Conservation (phyloP, 2,329 filamentous ascomycete species). For the Hypoxylon sp. region DNA sequence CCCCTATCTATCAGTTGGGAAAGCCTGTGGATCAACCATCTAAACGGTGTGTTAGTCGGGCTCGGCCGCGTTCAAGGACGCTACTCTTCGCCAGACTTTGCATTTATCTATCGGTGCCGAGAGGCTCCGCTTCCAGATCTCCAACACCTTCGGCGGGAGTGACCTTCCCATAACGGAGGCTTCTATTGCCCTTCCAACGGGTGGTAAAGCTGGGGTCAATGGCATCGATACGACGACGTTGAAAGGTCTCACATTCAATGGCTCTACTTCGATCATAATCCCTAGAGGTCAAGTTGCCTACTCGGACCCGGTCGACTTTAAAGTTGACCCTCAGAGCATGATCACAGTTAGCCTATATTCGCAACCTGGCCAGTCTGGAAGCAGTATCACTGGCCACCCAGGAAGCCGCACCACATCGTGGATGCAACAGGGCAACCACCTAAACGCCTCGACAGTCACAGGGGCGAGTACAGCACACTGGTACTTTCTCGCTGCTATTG, state of each 20-base stretch:
- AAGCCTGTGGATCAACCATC: background rate
- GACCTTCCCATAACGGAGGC: conserved; percentile 71
- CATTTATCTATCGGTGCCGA: conserved; percentile 69
- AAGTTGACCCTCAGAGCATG: conserved; percentile 63
- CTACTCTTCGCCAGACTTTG: conserved; percentile 75
- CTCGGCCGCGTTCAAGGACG: conserved; percentile 68
- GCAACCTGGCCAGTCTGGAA: conserved; percentile 66
- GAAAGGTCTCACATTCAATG: conserved; percentile 70
- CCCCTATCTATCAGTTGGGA: background rate
- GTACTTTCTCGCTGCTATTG: conserved; percentile 73
- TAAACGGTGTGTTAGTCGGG: conserved; percentile 49
- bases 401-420: conserved; percentile 74
- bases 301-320: conserved; percentile 71
- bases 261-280: conserved; percentile 63
- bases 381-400: conserved; percentile 72
- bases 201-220: conserved; percentile 66
- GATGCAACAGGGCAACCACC: conserved; percentile 70
- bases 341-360: conserved; percentile 72
- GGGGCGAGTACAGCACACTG: conserved; percentile 58
- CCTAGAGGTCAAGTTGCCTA: conserved; percentile 70
- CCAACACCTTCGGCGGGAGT: conserved; percentile 73
- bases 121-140: conserved; percentile 72
- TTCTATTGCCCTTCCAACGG: conserved; percentile 67
- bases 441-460: conserved; percentile 62
- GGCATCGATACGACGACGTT: conserved; percentile 66